Conservation (phyloP, 345 rosid genomes). For the Lepidium sativum region DNA sequence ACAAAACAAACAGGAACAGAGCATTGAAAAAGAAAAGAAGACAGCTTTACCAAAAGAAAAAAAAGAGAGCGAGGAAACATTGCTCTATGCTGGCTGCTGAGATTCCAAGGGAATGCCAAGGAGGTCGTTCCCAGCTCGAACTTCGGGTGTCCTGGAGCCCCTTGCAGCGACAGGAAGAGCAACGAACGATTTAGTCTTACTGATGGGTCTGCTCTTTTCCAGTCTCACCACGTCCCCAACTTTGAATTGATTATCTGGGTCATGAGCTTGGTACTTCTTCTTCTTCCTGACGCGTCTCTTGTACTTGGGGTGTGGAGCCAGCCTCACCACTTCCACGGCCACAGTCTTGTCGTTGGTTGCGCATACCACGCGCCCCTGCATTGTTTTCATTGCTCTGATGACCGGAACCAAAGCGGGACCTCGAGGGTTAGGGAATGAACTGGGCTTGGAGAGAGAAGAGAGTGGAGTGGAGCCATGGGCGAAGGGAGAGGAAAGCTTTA, state of each 20-base stretch:
- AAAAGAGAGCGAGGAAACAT: not conserved
- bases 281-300: conserved; percentile 74
- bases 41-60: conserved; percentile 20
- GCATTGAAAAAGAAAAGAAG: not conserved
- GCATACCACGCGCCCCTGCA: conserved; percentile 83
- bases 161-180: conserved; percentile 46
- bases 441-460: conserved; percentile 41
- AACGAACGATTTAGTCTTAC: conserved; percentile 70
- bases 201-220: conserved; percentile 66
- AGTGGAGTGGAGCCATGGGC: conserved; percentile 49
- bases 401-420: conserved; percentile 30
- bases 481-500: conserved; percentile 37
- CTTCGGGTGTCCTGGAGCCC: conserved; percentile 22
- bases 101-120: conserved; percentile 71
- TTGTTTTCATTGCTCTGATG: conserved; percentile 59
- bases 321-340: conserved; percentile 64
- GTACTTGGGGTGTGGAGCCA: conserved; percentile 83
- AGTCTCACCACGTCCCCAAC: conserved; percentile 78
- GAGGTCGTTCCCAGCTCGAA: conserved; percentile 21
- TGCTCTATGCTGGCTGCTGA: conserved; percentile 33
- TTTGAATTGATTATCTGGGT: conserved; percentile 69
- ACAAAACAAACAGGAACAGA: conserved; percentile 19
- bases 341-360: conserved; percentile 82
- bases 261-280: conserved; percentile 95
- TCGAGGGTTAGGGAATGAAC: conserved; percentile 5